Base-by-base conservation (phyloP, 495 filamentous ascomycete genomes). In the Parathielavia appendiculata region DNA sequence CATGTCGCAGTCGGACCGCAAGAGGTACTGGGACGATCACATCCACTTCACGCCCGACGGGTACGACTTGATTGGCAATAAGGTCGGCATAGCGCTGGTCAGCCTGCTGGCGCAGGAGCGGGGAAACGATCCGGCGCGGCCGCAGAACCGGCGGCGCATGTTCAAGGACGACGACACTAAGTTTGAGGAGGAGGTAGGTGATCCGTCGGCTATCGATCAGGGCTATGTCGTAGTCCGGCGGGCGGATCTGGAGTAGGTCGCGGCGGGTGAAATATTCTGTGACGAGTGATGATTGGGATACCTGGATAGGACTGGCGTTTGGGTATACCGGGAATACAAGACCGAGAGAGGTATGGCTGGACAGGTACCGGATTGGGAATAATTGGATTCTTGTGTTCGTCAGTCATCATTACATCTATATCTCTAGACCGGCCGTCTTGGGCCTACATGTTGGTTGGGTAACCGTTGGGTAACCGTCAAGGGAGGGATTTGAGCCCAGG, bases 21-120 rank as follows among this genome's bases (percentile, higher is more conserved):
- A 73, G 5, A 68, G 67, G 40, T 77, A 82, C 52, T 86, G 82
- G 78, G 78, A 84, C 61, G 85, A 88, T 72, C 78, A 76, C 16
- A 55, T 87, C 23, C 85, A 88, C 69, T 73, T 86, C 45, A 83
- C 77, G 8, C 66, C 75, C 4, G 71, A 66, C 22, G 85, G 85
- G 13, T 87, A 88, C 71, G 73, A 81, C 54, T 54, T 77, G 46
- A 79, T 88, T 59, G 85, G 85, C 0, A 63, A 77, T 50, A 70
- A 74, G 50, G 73, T 86, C 46, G 81, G 73, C 45, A 69, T 73
- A 32, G 71, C 67, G 43, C 59, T 85, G 6, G 68, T 79, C 47
- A 67, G 67, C 10, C 58, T 81, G 7, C 55, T 81, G 22, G 64
- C 71, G 57, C 65, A 67, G 11, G 68, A 75, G n/a, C 63, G 70